Conservation (phyloP, 768 basidiomycete species). For the Mycena rebaudengoi region DNA sequence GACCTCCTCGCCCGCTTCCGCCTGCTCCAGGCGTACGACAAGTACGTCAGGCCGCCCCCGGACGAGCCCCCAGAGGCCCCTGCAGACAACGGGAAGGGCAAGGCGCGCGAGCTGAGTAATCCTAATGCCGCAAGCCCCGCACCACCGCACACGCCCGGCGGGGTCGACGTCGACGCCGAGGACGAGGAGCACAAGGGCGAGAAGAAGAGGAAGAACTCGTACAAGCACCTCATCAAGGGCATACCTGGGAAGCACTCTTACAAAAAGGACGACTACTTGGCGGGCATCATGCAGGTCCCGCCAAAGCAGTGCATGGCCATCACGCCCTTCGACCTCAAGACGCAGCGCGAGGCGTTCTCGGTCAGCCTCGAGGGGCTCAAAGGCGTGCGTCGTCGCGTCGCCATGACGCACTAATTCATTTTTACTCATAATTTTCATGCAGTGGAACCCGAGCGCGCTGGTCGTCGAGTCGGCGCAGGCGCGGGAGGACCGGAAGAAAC, state of each 20-base stretch:
- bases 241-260: slow-evolving; percentile 82
- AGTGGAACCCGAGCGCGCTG: slow-evolving; percentile 76
- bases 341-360: slow-evolving; percentile 76
- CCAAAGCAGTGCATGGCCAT: slow-evolving; percentile 77
- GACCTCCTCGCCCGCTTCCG: slow-evolving; percentile 80
- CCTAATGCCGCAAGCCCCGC: slow-evolving; percentile 31
- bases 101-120: slow-evolving; percentile 46
- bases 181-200: slow-evolving; percentile 63
- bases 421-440: slow-evolving; percentile 10
- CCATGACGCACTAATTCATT: slow-evolving; percentile 18
- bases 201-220: slow-evolving; percentile 82
- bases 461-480: slow-evolving; percentile 78
- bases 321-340: slow-evolving; percentile 66
- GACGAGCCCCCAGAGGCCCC: slow-evolving; percentile 37
- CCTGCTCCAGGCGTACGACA: slow-evolving; percentile 80
- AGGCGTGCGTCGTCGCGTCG: slow-evolving; percentile 64
- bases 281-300: slow-evolving; percentile 69
- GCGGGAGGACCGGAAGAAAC: slow-evolving; percentile 78
- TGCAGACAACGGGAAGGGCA: slow-evolving; percentile 61
- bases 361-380: slow-evolving; percentile 78
- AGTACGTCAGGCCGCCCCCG: slow-evolving; percentile 71
- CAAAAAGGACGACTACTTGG: slow-evolving; percentile 82
- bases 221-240: slow-evolving; percentile 80
- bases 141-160: slow-evolving; percentile 45
- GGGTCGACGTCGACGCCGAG: slow-evolving; percentile 58